These are phyloP conservation scores for Hibiscus tridactylites DNA, from an alignment of 345 rosid species.

Conservation along the genomic window DNA sequence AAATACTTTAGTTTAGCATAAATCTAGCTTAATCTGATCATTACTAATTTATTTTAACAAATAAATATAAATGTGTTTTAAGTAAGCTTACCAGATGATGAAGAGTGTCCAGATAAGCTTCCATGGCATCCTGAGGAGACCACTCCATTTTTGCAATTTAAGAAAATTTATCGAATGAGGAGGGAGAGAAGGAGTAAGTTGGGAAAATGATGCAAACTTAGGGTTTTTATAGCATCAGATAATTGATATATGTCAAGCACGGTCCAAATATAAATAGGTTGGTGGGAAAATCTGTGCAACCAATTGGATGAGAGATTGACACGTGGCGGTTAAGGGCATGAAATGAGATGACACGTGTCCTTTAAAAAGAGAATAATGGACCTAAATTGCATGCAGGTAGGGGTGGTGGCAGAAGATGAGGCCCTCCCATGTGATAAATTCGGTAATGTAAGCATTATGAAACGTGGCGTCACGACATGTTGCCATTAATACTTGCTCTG, in stretches of 20 bases:
- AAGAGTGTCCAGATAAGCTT: constrained; percentile 14
- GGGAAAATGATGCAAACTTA: neutral
- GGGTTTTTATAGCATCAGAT: neutral
- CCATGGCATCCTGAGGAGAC: constrained; percentile 14
- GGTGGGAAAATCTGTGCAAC: neutral
- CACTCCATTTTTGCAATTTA: neutral
- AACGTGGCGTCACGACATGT: neutral
- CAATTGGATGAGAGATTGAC: neutral
- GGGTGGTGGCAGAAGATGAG: constrained; percentile 1
- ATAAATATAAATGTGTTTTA: neutral
- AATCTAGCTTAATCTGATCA: neutral
- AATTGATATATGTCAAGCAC: neutral
- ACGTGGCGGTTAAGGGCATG: neutral
- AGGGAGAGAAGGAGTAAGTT: neutral
- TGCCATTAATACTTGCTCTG: neutral
- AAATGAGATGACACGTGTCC: neutral
- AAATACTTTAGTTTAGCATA: too few species aligned
- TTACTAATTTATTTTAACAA: too few species aligned
- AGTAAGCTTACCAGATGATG: neutral
- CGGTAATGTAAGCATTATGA: neutral
- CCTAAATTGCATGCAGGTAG: neutral
- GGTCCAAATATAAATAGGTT: neutral
- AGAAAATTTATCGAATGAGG: neutral
- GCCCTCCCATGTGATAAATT: neutral
- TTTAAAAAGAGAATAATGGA: neutral